phyloP scores from a whole-genome alignment of 2,329 filamentous ascomycete species.

The Cytospora chrysosperma region DNA sequence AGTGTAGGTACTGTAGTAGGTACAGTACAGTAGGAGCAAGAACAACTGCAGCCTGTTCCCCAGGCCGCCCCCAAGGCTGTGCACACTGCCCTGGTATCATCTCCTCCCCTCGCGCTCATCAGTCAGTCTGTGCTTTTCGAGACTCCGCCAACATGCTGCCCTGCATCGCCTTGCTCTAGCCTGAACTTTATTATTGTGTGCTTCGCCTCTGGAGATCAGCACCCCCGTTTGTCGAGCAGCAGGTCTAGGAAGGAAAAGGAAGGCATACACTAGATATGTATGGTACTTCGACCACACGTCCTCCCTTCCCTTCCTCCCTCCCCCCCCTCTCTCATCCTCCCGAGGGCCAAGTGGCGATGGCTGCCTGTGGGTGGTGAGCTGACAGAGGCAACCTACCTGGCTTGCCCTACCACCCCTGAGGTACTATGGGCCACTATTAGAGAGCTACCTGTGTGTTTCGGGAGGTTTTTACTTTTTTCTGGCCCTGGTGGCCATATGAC shows the following conservation, averaged over 20 bases:
- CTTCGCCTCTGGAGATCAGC: neutral
- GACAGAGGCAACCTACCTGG: neutral
- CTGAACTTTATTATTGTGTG: constrained; percentile 17
- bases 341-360: constrained; percentile 11
- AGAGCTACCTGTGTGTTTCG: constrained; percentile 10
- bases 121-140: constrained; percentile 12
- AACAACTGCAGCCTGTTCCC: neutral
- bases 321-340: constrained; percentile 5
- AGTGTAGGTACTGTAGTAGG: too few species aligned
- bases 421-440: too few species aligned
- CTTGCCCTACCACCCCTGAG: neutral
- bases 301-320: neutral
- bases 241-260: neutral
- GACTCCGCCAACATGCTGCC: constrained; percentile 18
- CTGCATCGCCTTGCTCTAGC: constrained; percentile 15
- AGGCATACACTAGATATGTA: neutral
- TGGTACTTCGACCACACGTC: neutral
- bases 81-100: neutral
- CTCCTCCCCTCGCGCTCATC: neutral
- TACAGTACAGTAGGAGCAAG: too few species aligned
- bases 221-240: neutral
- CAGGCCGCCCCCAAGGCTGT: constrained; percentile 1
- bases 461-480: constrained; percentile 2
- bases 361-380: neutral
- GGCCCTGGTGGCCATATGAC: constrained; percentile 10